Base-by-base conservation (phyloP, 2,329 filamentous ascomycete species). In the Xylogone sp. region DNA sequence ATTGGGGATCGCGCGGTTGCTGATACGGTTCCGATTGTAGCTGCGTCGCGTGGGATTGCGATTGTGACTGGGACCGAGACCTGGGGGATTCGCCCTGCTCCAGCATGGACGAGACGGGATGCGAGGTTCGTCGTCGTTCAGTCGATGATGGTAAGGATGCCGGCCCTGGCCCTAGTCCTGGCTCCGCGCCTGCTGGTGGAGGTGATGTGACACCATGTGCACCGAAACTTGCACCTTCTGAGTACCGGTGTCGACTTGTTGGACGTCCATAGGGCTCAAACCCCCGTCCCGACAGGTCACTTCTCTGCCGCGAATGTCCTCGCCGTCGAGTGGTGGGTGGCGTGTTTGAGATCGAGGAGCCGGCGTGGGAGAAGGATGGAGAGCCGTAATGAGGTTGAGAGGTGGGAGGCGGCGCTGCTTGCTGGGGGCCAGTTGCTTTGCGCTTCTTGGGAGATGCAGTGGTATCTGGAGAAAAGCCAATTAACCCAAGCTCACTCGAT, bases 381-480 rank as follows among this genome's bases (percentile, higher is more conserved):
- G 78, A 80, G 45, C 73, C 73, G 43, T 73, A 70, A 51, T 74
- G 73, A 42, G 72, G 68, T 52, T 76, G 69, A 42, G 70, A 71
- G 51, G 67, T 69, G 46, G 77, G 75, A 21, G 75, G 72, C 47
- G 69, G 76, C 20, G 71, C 71, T 46, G 75, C 64, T 56, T 71
- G 71, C 53, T 78, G 78, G 43, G 76, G 73, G 45, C 80, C 80
- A 42, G 76, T 77, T 50, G 87, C 84, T 72, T 96, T 96, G 63
- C 91, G 86, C 75, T 96, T 96, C 68, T 87, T 88, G 27, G 90
- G 90, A 55, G 88, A 90, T 67, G 88, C 87, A 65, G 83, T 82
- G 68, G 83, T 79, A 65, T 86, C 82, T 68, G 75, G 60, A 60
- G 56, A n/a, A n/a, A 59, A 63, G 63, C 65, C 62, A 39, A 58